Base-by-base conservation (phyloP, 768 basidiomycete species). In the Psilocybe sp. region DNA sequence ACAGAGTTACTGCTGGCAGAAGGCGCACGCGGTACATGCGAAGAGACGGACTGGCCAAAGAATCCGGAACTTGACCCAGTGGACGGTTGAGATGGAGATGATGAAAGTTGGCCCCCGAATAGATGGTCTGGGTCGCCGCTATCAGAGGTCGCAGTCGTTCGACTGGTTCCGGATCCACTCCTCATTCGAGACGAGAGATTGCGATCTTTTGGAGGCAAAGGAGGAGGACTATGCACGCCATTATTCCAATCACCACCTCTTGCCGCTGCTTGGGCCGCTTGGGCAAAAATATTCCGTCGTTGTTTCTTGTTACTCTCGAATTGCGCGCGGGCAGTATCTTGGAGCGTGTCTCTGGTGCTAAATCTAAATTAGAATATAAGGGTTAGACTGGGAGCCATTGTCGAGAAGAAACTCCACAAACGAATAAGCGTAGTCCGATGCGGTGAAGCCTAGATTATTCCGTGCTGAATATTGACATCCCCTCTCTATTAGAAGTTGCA, bases 391-490 rank as follows among this genome's bases (percentile, higher is more conserved):
- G 36, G 34, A 37, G 8, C 31, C 32, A 15, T 43, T 18, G 50
- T 15, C 13, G 40, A 28, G 35, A 12, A 48, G 37, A 47, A 40
- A 33, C n/a, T 28, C 23, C 23, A 76, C 86, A 52, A 62, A 89
- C 81, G 89, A 90, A 65, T 91, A 97, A 13, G 94, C 92, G 66
- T 95, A 97, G 69, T 98, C 95, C 0, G 86, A 85, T 9, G 95
- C 87, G 9, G 89, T 91, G 64, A 93, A 97, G 0, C 93, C 93
- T 53, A 91, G 84, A 52, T 93, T 92, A 64, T 98, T 98, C 55
- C 87, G 81, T 16, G 85, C 85, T 20, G 81, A 72, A 64, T 83
- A 91, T 60, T 87, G 86, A 60, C 92, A 95, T 1, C 95, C 93
- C 52, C 89, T 77, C 64, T 94, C 91, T 51, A 98, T 89, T 41